Conservation (phyloP, 768 basidiomycete genomes). For the Tulasnella sp. region DNA sequence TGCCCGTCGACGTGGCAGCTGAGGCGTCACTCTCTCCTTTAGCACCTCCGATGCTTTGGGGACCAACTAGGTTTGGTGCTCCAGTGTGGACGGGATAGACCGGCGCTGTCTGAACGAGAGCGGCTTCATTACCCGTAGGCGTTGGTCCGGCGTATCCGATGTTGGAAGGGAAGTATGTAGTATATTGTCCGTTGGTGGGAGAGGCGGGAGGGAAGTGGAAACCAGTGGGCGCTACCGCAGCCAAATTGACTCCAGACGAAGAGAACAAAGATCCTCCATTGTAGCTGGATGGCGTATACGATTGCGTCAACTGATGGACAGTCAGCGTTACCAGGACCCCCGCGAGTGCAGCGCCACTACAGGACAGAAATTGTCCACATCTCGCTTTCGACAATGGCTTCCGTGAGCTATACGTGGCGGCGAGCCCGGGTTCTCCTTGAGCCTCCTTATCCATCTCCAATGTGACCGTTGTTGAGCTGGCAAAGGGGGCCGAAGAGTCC, state of each 20-base stretch:
- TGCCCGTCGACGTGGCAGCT: constrained; percentile 26
- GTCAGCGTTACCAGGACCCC: neutral
- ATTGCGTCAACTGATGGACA: neutral
- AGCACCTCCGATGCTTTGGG: constrained; percentile 6
- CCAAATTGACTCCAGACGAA: neutral
- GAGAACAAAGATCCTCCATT: neutral
- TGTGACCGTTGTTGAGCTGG: neutral
- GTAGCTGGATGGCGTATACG: neutral
- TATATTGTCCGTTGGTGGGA: constrained; percentile 63
- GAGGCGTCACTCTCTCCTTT: neutral
- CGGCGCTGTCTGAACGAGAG: constrained; percentile 34
- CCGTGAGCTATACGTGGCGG: neutral
- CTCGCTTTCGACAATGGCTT: neutral
- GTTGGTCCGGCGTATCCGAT: constrained; percentile 76
- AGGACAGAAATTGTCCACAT: neutral
- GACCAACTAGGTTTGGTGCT: constrained; percentile 33
- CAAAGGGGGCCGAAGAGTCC: neutral
- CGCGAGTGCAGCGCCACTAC: neutral
- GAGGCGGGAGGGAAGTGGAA: constrained; percentile 53
- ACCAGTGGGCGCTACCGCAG: neutral
- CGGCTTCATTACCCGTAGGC: constrained; percentile 46
- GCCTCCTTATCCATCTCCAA: neutral
- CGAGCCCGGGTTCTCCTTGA: neutral
- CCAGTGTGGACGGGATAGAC: constrained; percentile 71
- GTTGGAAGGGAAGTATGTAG: constrained; percentile 68